These are phyloP conservation scores for Pichia cactophila DNA, from an alignment of 1,139 yeast genomes.

Conservation along the genomic window DNA sequence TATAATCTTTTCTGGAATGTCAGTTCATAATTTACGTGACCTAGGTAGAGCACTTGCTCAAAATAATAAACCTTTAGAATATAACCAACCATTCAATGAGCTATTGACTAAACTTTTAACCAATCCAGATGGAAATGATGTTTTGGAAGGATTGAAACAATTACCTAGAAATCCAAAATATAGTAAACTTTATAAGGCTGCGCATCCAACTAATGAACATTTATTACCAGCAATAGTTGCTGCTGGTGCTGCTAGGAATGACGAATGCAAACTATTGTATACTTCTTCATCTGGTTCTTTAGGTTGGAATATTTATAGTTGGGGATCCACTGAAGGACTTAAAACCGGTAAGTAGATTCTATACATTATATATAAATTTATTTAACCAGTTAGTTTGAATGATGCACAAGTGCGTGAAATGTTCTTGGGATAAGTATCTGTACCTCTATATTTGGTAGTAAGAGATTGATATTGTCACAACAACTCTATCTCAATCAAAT, in stretches of 20 bases:
- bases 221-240: conserved; percentile 64
- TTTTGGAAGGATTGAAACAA: conserved; percentile 30
- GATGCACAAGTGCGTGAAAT: too few relatives aligned
- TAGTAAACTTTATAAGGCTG: conserved; percentile 35
- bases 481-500: too few relatives aligned
- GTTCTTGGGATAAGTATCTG: too few relatives aligned
- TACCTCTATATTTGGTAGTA: too few relatives aligned
- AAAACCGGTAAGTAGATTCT: background rate
- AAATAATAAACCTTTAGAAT: conserved; percentile 34
- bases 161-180: conserved; percentile 29
- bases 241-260: conserved; percentile 45
- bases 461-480: too few relatives aligned
- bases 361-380: background rate
- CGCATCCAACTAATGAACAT: conserved; percentile 76
- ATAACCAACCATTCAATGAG: conserved; percentile 43
- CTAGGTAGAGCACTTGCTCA: conserved; percentile 26
- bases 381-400: too few relatives aligned
- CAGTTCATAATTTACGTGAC: conserved; percentile 68
- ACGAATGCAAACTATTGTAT: conserved; percentile 39
- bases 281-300: conserved; percentile 38
- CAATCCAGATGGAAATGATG: conserved; percentile 10
- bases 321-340: conserved; percentile 15
- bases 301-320: conserved; percentile 65
- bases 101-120: conserved; percentile 35
- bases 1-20: conserved; percentile 65